Evolutionary conservation across 495 filamentous ascomycete genomes (phyloP), one percentile per base, ranked within the genome.

Genomic region (Sphaerosporella brunnea): DNA sequence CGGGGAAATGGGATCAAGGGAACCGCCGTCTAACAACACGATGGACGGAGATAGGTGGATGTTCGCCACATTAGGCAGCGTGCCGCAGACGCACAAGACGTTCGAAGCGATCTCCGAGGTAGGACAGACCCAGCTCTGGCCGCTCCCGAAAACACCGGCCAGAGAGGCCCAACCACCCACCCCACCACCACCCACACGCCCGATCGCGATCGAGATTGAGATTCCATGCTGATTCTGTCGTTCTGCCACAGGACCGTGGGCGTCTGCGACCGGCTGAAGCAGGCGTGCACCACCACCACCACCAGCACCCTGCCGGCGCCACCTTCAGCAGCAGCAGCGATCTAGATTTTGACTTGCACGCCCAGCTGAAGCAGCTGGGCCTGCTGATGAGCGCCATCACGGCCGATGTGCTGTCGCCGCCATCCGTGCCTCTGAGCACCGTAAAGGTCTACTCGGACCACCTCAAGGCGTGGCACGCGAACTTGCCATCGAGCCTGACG

Each of bases 401-500:
- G 4, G 50, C 42, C 19, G 48, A 60, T 28, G 47, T 60, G 7
- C 45, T 46, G 21, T 34, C 37, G 8, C 47, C 52, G 3, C 25
- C 46, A 18, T 28, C 16, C 26, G 45, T 55, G 32, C 53, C 59
- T 15, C 48, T 59, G 20, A 47, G 45, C 18, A 51, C 37, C 19
- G 45, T 60, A 19, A 45, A 37, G 3, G 20, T 47, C 21, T 53
- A 56, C 40, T 50, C 47, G 16, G 50, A 43, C 9, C 47, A 42
- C 19, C 25, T 60, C 35, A 59, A 59, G 42, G 25, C 49, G 26
- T 60, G 57, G 57, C 52, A 59, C 26, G 49, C 49, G 2, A 60
- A 54, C n/a, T 47, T 60, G 2, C 57, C 57, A 5, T 48, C 52
- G 19, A 35, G 42, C 2, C 41, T 60, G 8, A 52, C 46, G 9